Conservation (phyloP, 1,139 yeast species). For the Hansenula anomala region DNA sequence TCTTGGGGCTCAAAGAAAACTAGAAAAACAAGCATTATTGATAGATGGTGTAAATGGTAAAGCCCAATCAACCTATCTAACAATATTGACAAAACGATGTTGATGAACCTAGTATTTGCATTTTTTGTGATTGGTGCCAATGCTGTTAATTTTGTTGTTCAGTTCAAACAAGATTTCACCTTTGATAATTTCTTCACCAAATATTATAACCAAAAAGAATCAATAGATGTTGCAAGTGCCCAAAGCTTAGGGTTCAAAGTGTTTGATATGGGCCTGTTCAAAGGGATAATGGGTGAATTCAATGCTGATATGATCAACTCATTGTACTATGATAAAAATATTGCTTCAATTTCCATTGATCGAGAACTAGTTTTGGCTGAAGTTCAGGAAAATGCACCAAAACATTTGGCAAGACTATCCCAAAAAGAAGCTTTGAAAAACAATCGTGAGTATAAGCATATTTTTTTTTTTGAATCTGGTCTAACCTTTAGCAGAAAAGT, state of each 20-base stretch:
- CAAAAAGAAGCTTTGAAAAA: conserved; percentile 27
- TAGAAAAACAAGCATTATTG: too few relatives aligned
- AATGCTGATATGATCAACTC: conserved; percentile 13
- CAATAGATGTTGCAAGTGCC: conserved; percentile 4
- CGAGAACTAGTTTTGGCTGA: conserved; percentile 24
- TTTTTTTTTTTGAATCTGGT: too few relatives aligned
- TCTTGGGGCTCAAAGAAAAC: too few relatives aligned
- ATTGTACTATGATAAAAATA: conserved; percentile 20
- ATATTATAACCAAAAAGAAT: conserved; percentile 11
- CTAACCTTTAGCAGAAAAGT: conserved; percentile 1
- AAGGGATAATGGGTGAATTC: conserved; percentile 25
- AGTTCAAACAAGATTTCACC: conserved; percentile 15
- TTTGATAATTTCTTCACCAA: conserved; percentile 13
- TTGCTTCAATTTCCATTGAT: conserved; percentile 25
- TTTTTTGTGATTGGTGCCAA: neutral
- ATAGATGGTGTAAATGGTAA: too few relatives aligned
- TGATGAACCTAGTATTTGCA: neutral
- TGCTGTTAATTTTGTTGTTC: conserved; percentile 18
- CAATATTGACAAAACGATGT: neutral
- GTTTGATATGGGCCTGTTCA: conserved; percentile 22
- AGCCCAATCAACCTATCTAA: too few relatives aligned
- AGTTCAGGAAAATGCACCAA: conserved; percentile 38
- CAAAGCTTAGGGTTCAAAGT: conserved; percentile 14
- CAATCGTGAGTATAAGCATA: conserved; percentile 5
- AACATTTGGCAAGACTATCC: conserved; percentile 44